Evolutionary conservation across 768 basidiomycete species (phyloP).

Genomic region (Leccinum rimulosum): DNA sequence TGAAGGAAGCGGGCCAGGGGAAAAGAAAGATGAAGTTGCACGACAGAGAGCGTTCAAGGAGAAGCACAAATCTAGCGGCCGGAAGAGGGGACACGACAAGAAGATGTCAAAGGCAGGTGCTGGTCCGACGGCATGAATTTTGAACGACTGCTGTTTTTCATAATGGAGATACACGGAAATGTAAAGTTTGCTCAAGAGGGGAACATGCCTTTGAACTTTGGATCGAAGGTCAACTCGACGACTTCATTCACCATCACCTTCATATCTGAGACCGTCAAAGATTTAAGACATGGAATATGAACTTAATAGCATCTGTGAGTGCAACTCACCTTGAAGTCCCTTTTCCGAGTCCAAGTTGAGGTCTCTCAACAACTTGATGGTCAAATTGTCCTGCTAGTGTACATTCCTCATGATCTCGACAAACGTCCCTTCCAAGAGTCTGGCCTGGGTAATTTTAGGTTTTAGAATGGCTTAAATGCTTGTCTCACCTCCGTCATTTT

Average conservation of each 20-base stretch:
- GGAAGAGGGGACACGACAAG: constrained; percentile 85
- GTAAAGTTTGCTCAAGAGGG: constrained; percentile 13
- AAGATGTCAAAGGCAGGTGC: constrained; percentile 74
- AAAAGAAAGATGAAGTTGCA: constrained; percentile 37
- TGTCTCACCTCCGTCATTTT: constrained; percentile 38
- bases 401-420: constrained; percentile 70
- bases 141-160: neutral
- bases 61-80: constrained; percentile 75
- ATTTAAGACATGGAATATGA: neutral
- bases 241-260: constrained; percentile 55
- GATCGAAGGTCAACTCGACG: constrained; percentile 59
- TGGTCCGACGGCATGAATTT: constrained; percentile 30
- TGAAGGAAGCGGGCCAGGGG: constrained; percentile 36
- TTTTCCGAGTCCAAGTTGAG: constrained; percentile 53
- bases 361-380: constrained; percentile 50
- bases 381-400: constrained; percentile 40
- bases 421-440: constrained; percentile 49
- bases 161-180: neutral
- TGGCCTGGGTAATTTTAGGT: constrained; percentile 31
- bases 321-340: constrained; percentile 53
- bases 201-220: constrained; percentile 54
- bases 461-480: neutral
- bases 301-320: neutral
- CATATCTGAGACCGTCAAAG: constrained; percentile 46
- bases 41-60: constrained; percentile 72